Conservation (phyloP, 768 basidiomycete genomes). For the Lyophyllum decastes region DNA sequence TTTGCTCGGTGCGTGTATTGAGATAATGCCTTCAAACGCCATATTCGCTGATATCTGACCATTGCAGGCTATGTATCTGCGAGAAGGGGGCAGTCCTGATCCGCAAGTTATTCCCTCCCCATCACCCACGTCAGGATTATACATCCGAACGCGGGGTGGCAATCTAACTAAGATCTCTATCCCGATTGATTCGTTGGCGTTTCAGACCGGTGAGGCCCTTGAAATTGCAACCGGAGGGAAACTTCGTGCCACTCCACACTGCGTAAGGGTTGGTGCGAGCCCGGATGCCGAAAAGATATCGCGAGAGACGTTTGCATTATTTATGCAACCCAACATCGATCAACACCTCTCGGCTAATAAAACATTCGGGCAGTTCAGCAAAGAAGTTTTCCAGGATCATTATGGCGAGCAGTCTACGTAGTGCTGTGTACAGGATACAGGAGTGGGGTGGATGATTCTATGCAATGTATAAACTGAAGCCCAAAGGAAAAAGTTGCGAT, state of each 20-base stretch:
- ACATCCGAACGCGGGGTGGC: constrained; percentile 85
- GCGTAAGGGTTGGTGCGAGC: constrained; percentile 73
- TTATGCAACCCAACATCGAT: constrained; percentile 87
- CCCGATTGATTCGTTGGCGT: constrained; percentile 83
- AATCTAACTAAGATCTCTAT: constrained; percentile 83
- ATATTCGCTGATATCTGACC: constrained; percentile 5
- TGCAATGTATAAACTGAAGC: constrained; percentile 22
- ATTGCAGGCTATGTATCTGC: constrained; percentile 80
- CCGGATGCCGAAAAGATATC: constrained; percentile 50
- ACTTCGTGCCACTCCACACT: constrained; percentile 92
- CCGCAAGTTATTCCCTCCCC: constrained; percentile 63
- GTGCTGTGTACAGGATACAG: constrained; percentile 17
- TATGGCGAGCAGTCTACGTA: constrained; percentile 34
- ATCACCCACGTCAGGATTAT: constrained; percentile 79
- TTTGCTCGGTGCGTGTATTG: constrained; percentile 70
- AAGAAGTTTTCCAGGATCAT: constrained; percentile 70
- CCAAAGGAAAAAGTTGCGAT: background rate
- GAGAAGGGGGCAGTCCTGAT: constrained; percentile 38
- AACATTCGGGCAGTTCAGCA: constrained; percentile 91
- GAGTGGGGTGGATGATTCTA: constrained; percentile 16
- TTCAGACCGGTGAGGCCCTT: constrained; percentile 96
- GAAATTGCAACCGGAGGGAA: constrained; percentile 82
- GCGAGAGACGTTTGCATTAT: constrained; percentile 88
- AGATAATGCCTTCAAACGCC: background rate
- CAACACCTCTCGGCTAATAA: constrained; percentile 66